A percentile compares a stretch with the other conserved stretches of the same genome.
These are phyloP conservation scores for Sanghuangporus baumii DNA, from an alignment of 1,284 basidiomycete genomes.

Conservation along the genomic window DNA sequence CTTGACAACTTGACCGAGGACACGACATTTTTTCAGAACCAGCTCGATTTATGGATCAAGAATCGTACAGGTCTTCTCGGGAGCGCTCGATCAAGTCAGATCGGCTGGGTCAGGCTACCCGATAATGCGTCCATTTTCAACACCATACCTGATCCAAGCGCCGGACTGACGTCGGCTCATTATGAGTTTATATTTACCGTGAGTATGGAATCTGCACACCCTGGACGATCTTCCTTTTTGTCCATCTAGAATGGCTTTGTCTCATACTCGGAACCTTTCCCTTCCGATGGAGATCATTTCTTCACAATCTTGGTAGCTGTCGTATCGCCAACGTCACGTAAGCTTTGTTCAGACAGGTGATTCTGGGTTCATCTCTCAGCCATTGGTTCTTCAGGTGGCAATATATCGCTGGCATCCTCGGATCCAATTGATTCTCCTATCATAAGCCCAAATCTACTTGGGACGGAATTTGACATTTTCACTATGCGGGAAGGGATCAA, in stretches of 20 bases:
- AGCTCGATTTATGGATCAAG: slow-evolving; percentile 26
- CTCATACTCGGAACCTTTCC: slow-evolving; percentile 2
- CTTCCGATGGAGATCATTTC: slow-evolving; percentile 19
- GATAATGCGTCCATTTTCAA: slow-evolving; percentile 27
- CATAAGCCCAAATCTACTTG: slow-evolving; percentile 42
- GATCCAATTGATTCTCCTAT: slow-evolving; percentile 36
- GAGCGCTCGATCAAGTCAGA: slow-evolving; percentile 13
- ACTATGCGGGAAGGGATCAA: slow-evolving; percentile 30
- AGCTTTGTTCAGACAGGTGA: not conserved
- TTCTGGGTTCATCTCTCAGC: slow-evolving; percentile 9
- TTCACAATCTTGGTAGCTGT: slow-evolving; percentile 21
- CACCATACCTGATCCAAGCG: slow-evolving; percentile 29
- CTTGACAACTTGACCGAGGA: slow-evolving; percentile 23
- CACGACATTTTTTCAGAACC: slow-evolving; percentile 20
- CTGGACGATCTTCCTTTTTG: not conserved
- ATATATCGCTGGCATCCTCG: slow-evolving; percentile 29
- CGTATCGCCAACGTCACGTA: slow-evolving; percentile 23
- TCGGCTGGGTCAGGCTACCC: slow-evolving; percentile 29
- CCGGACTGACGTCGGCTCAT: slow-evolving; percentile 26
- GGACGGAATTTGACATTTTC: slow-evolving; percentile 32
- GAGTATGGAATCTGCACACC: not conserved
- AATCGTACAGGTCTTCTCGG: slow-evolving; percentile 25
- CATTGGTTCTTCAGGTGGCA: slow-evolving; percentile 32
- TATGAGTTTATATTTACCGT: slow-evolving; percentile 13
- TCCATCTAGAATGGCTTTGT: slow-evolving; percentile 3